Percentiles rank a stretch among this genome's conserved stretches.
These are phyloP conservation scores for Phytophthora fragariaefolia DNA, from an alignment of 352 stramenopile genomes.

Conservation along the genomic window DNA sequence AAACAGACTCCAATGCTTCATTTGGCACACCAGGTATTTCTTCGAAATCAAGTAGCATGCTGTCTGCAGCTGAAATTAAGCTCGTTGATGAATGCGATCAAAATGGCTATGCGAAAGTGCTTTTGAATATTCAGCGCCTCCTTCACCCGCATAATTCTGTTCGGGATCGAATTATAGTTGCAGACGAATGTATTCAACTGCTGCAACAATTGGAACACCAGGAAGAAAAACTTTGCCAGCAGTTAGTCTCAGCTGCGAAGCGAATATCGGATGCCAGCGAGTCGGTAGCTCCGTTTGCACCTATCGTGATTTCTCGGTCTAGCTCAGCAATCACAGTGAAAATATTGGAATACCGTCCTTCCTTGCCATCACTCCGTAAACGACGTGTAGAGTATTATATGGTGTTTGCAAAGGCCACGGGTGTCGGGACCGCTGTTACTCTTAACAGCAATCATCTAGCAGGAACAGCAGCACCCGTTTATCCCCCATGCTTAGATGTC, in stretches of 20 bases:
- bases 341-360: conserved; percentile 49
- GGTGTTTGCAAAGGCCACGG: conserved; percentile 75
- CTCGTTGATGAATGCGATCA: conserved; percentile 56
- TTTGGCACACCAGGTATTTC: neutral
- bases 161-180: conserved; percentile 30
- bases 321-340: conserved; percentile 60
- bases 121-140: conserved; percentile 60
- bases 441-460: conserved; percentile 72
- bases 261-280: neutral
- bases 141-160: conserved; percentile 15
- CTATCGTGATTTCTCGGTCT: conserved; percentile 59
- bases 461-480: conserved; percentile 65
- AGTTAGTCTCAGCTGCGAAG: conserved; percentile 1
- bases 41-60: neutral
- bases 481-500: conserved; percentile 24
- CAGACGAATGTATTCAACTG: conserved; percentile 50
- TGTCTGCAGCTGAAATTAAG: conserved; percentile 33
- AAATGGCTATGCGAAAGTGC: conserved; percentile 54
- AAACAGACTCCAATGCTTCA: conserved; percentile 13
- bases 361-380: conserved; percentile 29
- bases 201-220: conserved; percentile 48
- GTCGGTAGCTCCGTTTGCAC: conserved; percentile 42
- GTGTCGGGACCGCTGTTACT: conserved; percentile 77
- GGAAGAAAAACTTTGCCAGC: conserved; percentile 48
- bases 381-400: conserved; percentile 71